A percentile compares a stretch with the other conserved stretches of the same genome.
Evolutionary conservation across 2,329 filamentous ascomycete genomes (phyloP).

Genomic region (Dryadomyces quercus-mongolicae): DNA sequence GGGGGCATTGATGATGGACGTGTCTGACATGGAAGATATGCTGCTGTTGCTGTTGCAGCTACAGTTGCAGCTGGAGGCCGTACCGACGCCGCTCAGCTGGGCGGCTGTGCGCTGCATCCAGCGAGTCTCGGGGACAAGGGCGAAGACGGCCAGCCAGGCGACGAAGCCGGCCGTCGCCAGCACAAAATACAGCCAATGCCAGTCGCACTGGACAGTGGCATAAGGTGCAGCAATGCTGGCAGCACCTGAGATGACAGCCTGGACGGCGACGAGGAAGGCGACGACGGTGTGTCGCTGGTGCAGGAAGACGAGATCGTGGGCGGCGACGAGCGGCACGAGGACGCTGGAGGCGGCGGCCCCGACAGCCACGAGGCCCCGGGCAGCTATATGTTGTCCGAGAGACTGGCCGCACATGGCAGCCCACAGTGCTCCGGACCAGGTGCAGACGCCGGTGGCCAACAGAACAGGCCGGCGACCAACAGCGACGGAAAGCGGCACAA

Average conservation of each 20-base stretch:
- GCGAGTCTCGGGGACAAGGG: slow-evolving; percentile 22
- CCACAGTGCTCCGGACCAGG: slow-evolving; percentile 24
- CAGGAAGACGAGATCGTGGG: slow-evolving; percentile 26
- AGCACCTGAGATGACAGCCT: slow-evolving; percentile 19
- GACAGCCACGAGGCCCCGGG: slow-evolving; percentile 22
- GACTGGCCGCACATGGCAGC: slow-evolving; percentile 18
- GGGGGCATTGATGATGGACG: background rate
- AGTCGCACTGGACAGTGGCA: slow-evolving; percentile 19
- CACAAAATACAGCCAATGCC: slow-evolving; percentile 24
- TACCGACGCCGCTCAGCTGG: slow-evolving; percentile 13
- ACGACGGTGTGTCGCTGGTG: slow-evolving; percentile 24
- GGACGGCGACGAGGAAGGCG: slow-evolving; percentile 17
- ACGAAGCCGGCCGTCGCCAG: slow-evolving; percentile 18
- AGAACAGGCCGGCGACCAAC: slow-evolving; percentile 24
- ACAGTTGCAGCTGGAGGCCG: background rate
- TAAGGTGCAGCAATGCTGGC: slow-evolving; percentile 18
- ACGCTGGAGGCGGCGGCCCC: slow-evolving; percentile 24
- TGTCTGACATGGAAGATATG: background rate
- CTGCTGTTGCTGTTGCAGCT: background rate
- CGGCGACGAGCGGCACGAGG: slow-evolving; percentile 22
- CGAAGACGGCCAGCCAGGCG: slow-evolving; percentile 21
- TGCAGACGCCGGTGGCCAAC: slow-evolving; percentile 19
- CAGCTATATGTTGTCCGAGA: slow-evolving; percentile 20
- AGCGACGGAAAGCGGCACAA: slow-evolving; percentile 25
- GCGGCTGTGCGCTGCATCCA: slow-evolving; percentile 17